phyloP scores from a whole-genome alignment of 2,329 filamentous ascomycete genomes.

The Colletotrichum incanum region DNA sequence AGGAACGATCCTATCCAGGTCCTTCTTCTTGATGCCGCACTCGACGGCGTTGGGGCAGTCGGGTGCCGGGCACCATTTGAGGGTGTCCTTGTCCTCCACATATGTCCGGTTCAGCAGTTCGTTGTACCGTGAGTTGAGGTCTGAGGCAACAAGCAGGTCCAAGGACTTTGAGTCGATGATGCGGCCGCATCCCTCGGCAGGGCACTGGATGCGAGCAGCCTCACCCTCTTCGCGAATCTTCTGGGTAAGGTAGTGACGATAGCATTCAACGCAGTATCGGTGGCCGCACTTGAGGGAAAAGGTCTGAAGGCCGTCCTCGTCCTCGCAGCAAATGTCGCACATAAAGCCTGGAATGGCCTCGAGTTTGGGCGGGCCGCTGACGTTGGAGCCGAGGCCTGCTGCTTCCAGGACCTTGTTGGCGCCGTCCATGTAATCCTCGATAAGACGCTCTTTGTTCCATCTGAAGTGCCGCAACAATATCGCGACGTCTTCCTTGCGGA shows the following conservation, averaged over 20 bases:
- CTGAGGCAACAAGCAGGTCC: slow-evolving; percentile 78
- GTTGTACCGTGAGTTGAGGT: slow-evolving; percentile 78
- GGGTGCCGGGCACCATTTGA: slow-evolving; percentile 99
- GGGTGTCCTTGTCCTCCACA: slow-evolving; percentile 94
- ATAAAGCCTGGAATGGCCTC: slow-evolving; percentile 82
- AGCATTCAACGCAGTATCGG: slow-evolving; percentile 93
- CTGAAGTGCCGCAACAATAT: slow-evolving; percentile 91
- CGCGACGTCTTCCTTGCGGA: slow-evolving; percentile 89
- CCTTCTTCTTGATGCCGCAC: slow-evolving; percentile 89
- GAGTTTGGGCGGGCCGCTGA: slow-evolving; percentile 75
- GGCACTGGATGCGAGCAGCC: slow-evolving; percentile 94
- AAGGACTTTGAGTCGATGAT: slow-evolving; percentile 94
- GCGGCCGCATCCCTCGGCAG: slow-evolving; percentile 86
- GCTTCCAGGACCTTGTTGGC: slow-evolving; percentile 85
- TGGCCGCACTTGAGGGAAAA: slow-evolving; percentile 98
- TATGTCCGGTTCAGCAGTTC: slow-evolving; percentile 93
- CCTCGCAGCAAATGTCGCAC: slow-evolving; percentile 98
- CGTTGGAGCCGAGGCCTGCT: slow-evolving; percentile 82
- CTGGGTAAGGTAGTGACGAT: slow-evolving; percentile 89
- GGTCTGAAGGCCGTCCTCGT: slow-evolving; percentile 81
- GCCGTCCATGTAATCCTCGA: slow-evolving; percentile 96
- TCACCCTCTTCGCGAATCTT: slow-evolving; percentile 98
- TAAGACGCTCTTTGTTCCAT: slow-evolving; percentile 97
- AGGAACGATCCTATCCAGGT: slow-evolving; percentile 87
- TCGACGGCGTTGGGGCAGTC: slow-evolving; percentile 96